Conservation (phyloP, 257 asterid genomes). For the Nicotiana noctiflora region DNA sequence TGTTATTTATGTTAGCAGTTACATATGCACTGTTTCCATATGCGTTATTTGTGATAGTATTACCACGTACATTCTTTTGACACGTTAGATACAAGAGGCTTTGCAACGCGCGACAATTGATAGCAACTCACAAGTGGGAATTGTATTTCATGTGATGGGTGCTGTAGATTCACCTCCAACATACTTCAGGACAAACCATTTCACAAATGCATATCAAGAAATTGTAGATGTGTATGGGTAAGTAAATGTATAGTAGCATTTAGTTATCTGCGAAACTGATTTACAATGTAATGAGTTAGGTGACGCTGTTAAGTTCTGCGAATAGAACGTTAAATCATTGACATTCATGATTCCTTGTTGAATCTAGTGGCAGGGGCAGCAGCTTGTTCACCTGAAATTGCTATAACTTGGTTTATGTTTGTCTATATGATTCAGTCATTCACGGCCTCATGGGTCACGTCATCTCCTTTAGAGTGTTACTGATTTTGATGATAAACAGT, state of each 20-base stretch:
- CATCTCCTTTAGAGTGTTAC: not conserved
- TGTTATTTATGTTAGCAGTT: conserved; percentile 5
- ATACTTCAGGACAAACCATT: too few species aligned
- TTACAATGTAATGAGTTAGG: not conserved
- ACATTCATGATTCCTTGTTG: not conserved
- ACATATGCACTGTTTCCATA: conserved; percentile 9
- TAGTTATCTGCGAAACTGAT: conserved; percentile 1
- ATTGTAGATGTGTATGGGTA: conserved; percentile 97
- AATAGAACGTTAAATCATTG: not conserved
- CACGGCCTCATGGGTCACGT: not conserved
- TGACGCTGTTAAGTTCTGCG: not conserved
- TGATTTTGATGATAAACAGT: not conserved
- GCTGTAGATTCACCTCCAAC: too few species aligned
- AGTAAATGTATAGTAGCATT: conserved; percentile 19
- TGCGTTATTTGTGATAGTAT: conserved; percentile 14
- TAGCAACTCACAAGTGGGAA: conserved; percentile 74
- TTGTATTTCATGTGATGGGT: too few species aligned
- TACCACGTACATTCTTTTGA: conserved; percentile 13
- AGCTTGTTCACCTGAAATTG: not conserved
- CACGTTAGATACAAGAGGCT: conserved; percentile 83
- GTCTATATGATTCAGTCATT: not conserved
- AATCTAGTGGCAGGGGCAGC: not conserved
- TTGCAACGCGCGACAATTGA: conserved; percentile 89
- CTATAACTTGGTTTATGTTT: not conserved
- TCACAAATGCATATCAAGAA: too few species aligned